Conservation (phyloP, 495 filamentous ascomycete species). For the Penicillium nucicola region DNA sequence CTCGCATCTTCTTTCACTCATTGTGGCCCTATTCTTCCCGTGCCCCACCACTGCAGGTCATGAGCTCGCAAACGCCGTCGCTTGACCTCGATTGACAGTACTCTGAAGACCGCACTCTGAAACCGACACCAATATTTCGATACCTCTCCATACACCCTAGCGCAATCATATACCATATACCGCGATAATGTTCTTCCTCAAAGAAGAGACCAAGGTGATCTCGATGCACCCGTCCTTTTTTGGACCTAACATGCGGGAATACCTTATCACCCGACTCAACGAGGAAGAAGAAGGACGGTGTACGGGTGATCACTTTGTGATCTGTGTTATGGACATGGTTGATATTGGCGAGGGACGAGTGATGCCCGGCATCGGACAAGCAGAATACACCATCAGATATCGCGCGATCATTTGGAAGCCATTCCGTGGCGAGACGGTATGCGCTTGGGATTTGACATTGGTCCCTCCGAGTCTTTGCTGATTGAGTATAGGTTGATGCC, state of each 20-base stretch:
- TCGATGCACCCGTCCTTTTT: conserved; percentile 96
- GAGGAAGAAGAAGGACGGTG: conserved; percentile 92
- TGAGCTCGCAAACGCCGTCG: conserved; percentile 16
- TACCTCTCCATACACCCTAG: neutral
- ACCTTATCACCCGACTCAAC: conserved; percentile 80
- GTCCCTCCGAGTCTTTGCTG: conserved; percentile 3
- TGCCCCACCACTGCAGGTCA: conserved; percentile 13
- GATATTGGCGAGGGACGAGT: conserved; percentile 90
- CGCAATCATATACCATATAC: neutral
- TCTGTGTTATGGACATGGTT: conserved; percentile 91
- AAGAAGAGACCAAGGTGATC: conserved; percentile 89
- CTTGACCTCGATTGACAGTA: conserved; percentile 12
- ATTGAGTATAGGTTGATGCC: conserved; percentile 70
- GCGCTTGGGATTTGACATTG: conserved; percentile 22
- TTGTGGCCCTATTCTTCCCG: neutral
- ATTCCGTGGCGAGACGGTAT: conserved; percentile 93
- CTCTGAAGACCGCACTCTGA: neutral
- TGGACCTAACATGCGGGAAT: conserved; percentile 81
- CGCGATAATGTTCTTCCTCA: conserved; percentile 86
- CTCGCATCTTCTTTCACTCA: conserved; percentile 1
- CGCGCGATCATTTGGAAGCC: conserved; percentile 96
- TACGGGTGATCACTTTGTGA: conserved; percentile 90
- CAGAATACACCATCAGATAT: conserved; percentile 92
- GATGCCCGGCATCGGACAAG: conserved; percentile 80
- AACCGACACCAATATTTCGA: neutral